phyloP scores from a whole-genome alignment of 306 rosid species.

The Herpetospermum pedunculosum region DNA sequence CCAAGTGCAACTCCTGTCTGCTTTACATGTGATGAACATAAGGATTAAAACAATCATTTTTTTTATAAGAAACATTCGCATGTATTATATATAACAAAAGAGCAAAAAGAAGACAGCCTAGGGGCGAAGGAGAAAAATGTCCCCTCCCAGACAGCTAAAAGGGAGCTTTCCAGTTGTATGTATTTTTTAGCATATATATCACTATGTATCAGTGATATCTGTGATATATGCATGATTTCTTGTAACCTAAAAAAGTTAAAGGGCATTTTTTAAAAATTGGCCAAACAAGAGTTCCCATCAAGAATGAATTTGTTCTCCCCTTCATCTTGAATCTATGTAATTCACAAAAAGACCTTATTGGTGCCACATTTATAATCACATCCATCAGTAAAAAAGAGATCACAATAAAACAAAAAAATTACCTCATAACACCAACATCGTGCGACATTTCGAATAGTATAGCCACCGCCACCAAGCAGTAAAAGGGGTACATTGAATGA shows the following conservation, averaged over 20 bases:
- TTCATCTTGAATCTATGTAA: neutral
- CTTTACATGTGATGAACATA: slow-evolving; percentile 21
- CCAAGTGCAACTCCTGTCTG: slow-evolving; percentile 93
- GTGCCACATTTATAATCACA: neutral
- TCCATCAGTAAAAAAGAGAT: neutral
- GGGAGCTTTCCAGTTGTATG: no score
- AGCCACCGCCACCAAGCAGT: slow-evolving; percentile 25
- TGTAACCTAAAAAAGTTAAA: neutral
- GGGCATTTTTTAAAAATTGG: neutral
- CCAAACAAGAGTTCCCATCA: neutral
- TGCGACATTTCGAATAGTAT: slow-evolving; percentile 20
- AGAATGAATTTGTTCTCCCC: neutral
- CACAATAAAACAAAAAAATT: neutral
- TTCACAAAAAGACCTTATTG: neutral
- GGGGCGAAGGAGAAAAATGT: no score
- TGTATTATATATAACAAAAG: no score
- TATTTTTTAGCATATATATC: no score
- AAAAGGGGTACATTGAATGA: slow-evolving; percentile 19
- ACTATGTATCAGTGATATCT: no score
- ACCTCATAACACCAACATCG: slow-evolving; percentile 26
- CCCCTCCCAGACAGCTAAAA: no score
- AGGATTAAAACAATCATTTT: slow-evolving; percentile 1
- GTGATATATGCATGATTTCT: neutral
- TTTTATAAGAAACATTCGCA: no score
- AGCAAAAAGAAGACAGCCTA: no score